A percentile compares a stretch with the other conserved stretches of the same genome.
Conservation (phyloP, 768 basidiomycete genomes). For the Mycena epipterygia region DNA sequence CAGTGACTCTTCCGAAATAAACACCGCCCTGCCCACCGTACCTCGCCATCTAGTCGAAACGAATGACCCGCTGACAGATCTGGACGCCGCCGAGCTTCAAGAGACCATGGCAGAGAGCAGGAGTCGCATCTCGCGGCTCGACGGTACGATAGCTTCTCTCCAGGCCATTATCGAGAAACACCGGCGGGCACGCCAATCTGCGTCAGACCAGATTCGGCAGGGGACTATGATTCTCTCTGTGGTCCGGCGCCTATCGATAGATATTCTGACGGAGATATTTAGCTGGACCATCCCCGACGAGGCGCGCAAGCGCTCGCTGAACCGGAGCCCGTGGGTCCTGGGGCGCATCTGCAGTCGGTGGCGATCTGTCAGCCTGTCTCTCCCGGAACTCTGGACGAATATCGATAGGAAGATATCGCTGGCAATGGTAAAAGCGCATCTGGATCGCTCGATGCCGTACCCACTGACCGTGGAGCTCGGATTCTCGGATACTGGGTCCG, state of each 20-base stretch:
- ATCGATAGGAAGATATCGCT: slow-evolving; percentile 7
- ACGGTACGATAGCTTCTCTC: slow-evolving; percentile 3
- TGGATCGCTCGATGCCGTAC: slow-evolving; percentile 13
- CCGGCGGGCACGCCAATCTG: neutral
- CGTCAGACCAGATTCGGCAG: neutral
- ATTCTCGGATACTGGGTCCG: slow-evolving; percentile 2
- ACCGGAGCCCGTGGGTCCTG: slow-evolving; percentile 18
- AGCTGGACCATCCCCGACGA: slow-evolving; percentile 13
- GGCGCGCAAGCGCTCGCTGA: neutral
- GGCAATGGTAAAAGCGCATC: slow-evolving; percentile 1
- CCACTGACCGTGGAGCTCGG: slow-evolving; percentile 19
- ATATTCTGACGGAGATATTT: slow-evolving; percentile 8
- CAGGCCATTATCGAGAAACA: neutral
- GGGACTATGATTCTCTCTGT: neutral
- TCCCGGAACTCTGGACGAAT: slow-evolving; percentile 4
- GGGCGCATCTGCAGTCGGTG: slow-evolving; percentile 19
- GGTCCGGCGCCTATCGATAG: slow-evolving; percentile 6
- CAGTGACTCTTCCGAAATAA: too few species aligned
- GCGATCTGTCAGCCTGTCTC: neutral
- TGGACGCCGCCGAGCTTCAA: neutral
- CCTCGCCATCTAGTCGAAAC: neutral
- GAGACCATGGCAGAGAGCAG: neutral
- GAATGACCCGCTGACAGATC: slow-evolving; percentile 2
- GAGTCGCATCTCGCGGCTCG: neutral
- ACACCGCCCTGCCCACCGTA: neutral